A percentile compares a stretch with the other conserved stretches of the same genome.
phyloP scores from a whole-genome alignment of 116 monocot species.

The Thalassia testudinum region DNA sequence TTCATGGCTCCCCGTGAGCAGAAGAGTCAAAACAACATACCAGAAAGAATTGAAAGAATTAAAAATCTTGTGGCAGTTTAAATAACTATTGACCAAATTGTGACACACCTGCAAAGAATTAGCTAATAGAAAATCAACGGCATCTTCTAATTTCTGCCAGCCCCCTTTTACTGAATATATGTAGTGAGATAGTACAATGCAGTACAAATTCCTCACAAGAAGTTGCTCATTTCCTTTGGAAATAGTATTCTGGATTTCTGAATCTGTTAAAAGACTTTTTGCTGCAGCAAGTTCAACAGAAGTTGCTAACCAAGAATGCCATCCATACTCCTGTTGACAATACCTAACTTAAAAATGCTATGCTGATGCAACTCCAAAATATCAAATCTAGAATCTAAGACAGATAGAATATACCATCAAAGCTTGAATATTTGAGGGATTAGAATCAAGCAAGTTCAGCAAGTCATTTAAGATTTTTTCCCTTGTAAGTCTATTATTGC shows the following conservation, averaged over 20 bases:
- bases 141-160: slow-evolving; percentile 85
- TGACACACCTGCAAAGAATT: slow-evolving; percentile 42
- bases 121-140: slow-evolving; percentile 59
- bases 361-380: no score
- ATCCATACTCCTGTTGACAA: slow-evolving; percentile 59
- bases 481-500: slow-evolving; percentile 35
- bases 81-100: not conserved
- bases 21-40: not conserved
- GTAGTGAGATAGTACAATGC: slow-evolving; percentile 73
- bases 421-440: slow-evolving; percentile 79
- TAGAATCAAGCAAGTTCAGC: slow-evolving; percentile 77
- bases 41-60: not conserved
- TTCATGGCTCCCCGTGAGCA: slow-evolving; percentile 16
- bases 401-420: slow-evolving; percentile 47
- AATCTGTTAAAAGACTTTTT: slow-evolving; percentile 14
- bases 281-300: slow-evolving; percentile 44
- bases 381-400: no score
- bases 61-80: not conserved
- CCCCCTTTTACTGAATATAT: slow-evolving; percentile 79
- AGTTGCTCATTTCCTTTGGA: slow-evolving; percentile 28
- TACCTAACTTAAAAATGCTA: not conserved
- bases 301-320: slow-evolving; percentile 74
- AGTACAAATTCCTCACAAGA: slow-evolving; percentile 70
- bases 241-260: slow-evolving; percentile 8
- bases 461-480: slow-evolving; percentile 59